Conservation (phyloP, 768 basidiomycete genomes). For the Xerocomellus chrysenteron region DNA sequence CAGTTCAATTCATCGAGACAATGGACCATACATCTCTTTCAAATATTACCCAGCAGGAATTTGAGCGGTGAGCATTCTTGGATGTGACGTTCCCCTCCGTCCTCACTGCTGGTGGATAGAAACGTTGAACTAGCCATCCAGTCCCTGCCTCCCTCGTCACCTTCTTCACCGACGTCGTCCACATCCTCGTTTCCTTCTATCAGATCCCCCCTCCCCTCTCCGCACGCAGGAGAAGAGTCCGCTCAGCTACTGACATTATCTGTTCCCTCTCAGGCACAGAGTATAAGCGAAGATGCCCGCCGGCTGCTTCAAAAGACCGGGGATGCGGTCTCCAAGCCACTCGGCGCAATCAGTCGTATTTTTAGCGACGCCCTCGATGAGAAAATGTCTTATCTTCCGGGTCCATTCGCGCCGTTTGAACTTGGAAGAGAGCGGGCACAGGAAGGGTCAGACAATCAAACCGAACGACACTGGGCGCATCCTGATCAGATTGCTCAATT, state of each 20-base stretch:
- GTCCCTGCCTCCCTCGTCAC: constrained; percentile 36
- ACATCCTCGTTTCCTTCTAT: constrained; percentile 39
- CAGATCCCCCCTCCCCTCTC: constrained; percentile 37
- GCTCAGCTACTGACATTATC: constrained; percentile 75
- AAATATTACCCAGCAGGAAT: constrained; percentile 91
- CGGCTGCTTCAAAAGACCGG: constrained; percentile 87
- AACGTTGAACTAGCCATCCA: constrained; percentile 65
- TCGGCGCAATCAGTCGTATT: constrained; percentile 86
- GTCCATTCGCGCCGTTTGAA: constrained; percentile 69
- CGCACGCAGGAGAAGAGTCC: constrained; percentile 85
- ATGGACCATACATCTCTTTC: constrained; percentile 96
- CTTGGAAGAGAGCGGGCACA: constrained; percentile 51
- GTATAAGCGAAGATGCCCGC: constrained; percentile 65
- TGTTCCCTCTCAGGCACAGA: constrained; percentile 34
- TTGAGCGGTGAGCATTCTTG: constrained; percentile 62
- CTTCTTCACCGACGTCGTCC: constrained; percentile 33
- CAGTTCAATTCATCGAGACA: constrained; percentile 95
- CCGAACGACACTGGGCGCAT: constrained; percentile 39
- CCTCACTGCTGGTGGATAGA: constrained; percentile 23
- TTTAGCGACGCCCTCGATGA: constrained; percentile 82
- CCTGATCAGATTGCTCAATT: constrained; percentile 36
- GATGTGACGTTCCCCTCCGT: not conserved
- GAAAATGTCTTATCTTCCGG: constrained; percentile 62
- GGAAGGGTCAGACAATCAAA: constrained; percentile 36
- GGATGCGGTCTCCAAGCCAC: constrained; percentile 85